Conservation (phyloP, 345 rosid species). For the Pugionium cornutum region DNA sequence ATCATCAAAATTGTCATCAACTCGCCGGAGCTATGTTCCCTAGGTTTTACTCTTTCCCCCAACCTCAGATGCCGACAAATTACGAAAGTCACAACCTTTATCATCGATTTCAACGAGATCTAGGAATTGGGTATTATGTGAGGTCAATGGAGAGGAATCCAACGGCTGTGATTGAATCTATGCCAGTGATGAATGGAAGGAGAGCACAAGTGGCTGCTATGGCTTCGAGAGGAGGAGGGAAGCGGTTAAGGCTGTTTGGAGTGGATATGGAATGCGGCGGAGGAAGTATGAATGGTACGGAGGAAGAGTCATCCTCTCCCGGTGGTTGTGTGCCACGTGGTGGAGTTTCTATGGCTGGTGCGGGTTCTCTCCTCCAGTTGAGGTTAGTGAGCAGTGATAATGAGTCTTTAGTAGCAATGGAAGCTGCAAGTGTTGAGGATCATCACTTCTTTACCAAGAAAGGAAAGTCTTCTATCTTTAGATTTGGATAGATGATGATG, state of each 20-base stretch:
- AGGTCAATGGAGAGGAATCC: constrained; percentile 37
- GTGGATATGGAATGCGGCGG: constrained; percentile 68
- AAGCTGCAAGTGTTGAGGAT: constrained; percentile 35
- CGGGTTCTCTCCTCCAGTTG: constrained; percentile 38
- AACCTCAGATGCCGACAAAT: constrained; percentile 33
- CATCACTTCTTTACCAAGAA: constrained; percentile 43
- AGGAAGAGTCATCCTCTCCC: constrained; percentile 37
- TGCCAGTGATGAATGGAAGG: constrained; percentile 36
- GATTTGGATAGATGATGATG: constrained; percentile 56
- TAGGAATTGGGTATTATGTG: constrained; percentile 39
- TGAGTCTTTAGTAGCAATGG: constrained; percentile 35
- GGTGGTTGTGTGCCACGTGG: constrained; percentile 41
- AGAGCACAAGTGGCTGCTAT: constrained; percentile 27
- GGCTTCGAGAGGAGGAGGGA: constrained; percentile 39
- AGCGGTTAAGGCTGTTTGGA: constrained; percentile 67
- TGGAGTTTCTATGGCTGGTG: constrained; percentile 26
- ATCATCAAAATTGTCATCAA: constrained; percentile 38
- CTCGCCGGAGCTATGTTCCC: constrained; percentile 55
- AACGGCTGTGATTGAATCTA: constrained; percentile 44
- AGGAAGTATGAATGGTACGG: constrained; percentile 35
- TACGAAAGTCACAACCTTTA: constrained; percentile 26
- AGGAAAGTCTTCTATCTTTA: constrained; percentile 66
- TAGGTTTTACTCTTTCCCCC: constrained; percentile 58
- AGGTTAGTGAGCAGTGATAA: constrained; percentile 41
- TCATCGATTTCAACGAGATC: constrained; percentile 43